Percentiles rank a stretch among this genome's conserved stretches.
phyloP scores from a whole-genome alignment of 2,329 filamentous ascomycete genomes.

The Whalleya microplaca region DNA sequence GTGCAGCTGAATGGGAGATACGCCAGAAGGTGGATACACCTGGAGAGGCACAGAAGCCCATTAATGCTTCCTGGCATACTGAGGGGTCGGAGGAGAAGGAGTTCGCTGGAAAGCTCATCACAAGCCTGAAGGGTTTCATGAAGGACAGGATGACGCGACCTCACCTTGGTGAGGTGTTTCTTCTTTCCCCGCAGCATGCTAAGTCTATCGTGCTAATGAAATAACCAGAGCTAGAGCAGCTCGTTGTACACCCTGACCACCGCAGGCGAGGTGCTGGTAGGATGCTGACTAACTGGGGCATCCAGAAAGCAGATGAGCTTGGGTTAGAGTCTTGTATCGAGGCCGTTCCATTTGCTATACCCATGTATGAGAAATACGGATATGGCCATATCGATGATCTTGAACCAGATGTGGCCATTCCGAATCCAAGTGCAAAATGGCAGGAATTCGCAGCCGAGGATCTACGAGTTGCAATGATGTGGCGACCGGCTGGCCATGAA shows the following conservation, averaged over 20 bases:
- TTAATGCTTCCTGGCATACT: conserved; percentile 16
- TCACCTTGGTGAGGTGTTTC: conserved; percentile 12
- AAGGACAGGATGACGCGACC: conserved; percentile 20
- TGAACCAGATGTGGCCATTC: conserved; percentile 3
- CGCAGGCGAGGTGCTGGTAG: conserved; percentile 9
- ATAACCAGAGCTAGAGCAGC: conserved; percentile 13
- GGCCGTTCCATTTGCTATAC: conserved; percentile 14
- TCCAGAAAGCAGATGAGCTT: conserved; percentile 15
- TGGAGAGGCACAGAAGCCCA: conserved; percentile 7
- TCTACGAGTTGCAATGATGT: conserved; percentile 13
- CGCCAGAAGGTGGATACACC: neutral
- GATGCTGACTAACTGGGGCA: conserved; percentile 11
- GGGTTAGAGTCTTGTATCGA: conserved; percentile 12
- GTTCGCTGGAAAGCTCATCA: conserved; percentile 14
- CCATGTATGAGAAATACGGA: conserved; percentile 15
- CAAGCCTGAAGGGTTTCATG: conserved; percentile 15
- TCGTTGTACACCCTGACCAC: conserved; percentile 12
- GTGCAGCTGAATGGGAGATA: conserved; percentile 18
- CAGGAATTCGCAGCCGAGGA: conserved; percentile 12
- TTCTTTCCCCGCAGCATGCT: neutral
- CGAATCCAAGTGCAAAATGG: conserved; percentile 9
- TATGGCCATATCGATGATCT: conserved; percentile 12
- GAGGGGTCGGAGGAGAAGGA: conserved; percentile 16
- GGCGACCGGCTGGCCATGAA: conserved; percentile 13
- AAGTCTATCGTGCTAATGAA: no score